phyloP scores from a whole-genome alignment of 805 yeast genomes.

The Yarrowia yakushimensis region DNA sequence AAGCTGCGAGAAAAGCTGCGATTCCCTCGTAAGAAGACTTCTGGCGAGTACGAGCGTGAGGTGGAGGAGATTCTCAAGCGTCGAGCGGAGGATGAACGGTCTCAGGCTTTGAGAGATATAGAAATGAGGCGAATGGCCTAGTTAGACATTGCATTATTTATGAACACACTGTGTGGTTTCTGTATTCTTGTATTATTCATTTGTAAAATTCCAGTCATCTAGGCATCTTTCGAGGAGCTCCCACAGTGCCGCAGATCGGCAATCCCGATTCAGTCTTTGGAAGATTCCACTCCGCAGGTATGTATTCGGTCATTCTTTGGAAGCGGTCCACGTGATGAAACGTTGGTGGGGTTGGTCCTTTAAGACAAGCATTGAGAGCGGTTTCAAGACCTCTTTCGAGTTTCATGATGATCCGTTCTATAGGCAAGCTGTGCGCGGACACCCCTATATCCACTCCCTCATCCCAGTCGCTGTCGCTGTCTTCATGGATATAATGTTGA shows the following conservation, averaged over 20 bases:
- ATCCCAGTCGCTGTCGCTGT: slow-evolving; percentile 20
- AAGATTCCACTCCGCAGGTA: neutral
- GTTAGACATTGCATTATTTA: slow-evolving; percentile 25
- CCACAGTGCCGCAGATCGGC: neutral
- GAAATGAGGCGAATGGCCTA: slow-evolving; percentile 24
- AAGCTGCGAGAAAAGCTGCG: slow-evolving; percentile 34
- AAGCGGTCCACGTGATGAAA: neutral
- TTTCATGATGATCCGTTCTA: neutral
- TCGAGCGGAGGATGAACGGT: slow-evolving; percentile 37
- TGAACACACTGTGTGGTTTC: neutral
- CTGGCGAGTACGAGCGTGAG: slow-evolving; percentile 38
- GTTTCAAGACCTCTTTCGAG: neutral
- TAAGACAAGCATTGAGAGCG: neutral
- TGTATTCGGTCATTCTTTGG: neutral
- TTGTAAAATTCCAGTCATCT: no score
- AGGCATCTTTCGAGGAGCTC: neutral
- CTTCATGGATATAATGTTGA: neutral
- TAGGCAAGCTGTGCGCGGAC: neutral
- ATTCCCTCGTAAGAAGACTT: slow-evolving; percentile 32
- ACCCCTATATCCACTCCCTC: neutral
- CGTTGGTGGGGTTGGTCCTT: neutral
- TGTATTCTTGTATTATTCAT: no score
- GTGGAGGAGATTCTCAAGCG: slow-evolving; percentile 39
- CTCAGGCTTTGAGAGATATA: slow-evolving; percentile 15
- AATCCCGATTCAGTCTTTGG: neutral